Conservation (phyloP, 106 monocot genomes). For the Allium cepa region DNA sequence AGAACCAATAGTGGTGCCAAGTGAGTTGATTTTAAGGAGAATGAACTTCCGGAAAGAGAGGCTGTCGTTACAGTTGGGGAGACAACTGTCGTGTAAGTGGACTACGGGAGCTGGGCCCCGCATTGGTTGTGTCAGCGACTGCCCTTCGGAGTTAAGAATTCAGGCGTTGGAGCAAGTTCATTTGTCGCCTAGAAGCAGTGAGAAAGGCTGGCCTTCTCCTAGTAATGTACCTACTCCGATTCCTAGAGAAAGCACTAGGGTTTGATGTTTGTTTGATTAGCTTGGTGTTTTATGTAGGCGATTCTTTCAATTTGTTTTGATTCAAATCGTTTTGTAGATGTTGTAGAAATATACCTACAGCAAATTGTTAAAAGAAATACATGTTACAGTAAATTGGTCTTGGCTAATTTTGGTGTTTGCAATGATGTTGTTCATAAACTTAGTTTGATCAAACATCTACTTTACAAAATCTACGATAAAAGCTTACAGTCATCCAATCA, state of each 20-base stretch:
- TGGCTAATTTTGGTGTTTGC: too few species aligned
- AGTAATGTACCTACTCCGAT: not conserved
- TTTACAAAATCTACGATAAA: too few species aligned
- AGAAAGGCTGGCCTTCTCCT: not conserved
- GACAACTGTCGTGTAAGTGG: slow-evolving; percentile 61
- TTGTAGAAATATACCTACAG: too few species aligned
- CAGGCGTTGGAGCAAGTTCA: slow-evolving; percentile 55
- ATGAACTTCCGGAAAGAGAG: slow-evolving; percentile 58
- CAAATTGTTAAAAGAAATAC: too few species aligned
- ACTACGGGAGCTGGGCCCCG: slow-evolving; percentile 77
- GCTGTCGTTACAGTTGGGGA: slow-evolving; percentile 53
- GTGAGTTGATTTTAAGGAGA: slow-evolving; percentile 46
- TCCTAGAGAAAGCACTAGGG: not conserved
- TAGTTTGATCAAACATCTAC: too few species aligned
- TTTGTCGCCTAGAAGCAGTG: slow-evolving; percentile 45
- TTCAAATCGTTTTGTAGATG: too few species aligned
- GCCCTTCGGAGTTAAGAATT: slow-evolving; percentile 66
- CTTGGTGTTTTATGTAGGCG: too few species aligned
- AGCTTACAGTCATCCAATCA: too few species aligned
- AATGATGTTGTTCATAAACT: too few species aligned
- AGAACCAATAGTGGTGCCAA: slow-evolving; percentile 4
- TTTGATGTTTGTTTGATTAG: too few species aligned
- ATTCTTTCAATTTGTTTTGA: too few species aligned
- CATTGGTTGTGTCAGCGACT: slow-evolving; percentile 79
- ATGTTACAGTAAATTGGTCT: too few species aligned